Percentiles rank a stretch among this genome's conserved stretches.
phyloP scores from a whole-genome alignment of 768 basidiomycete species.

The Suillus paluster region DNA sequence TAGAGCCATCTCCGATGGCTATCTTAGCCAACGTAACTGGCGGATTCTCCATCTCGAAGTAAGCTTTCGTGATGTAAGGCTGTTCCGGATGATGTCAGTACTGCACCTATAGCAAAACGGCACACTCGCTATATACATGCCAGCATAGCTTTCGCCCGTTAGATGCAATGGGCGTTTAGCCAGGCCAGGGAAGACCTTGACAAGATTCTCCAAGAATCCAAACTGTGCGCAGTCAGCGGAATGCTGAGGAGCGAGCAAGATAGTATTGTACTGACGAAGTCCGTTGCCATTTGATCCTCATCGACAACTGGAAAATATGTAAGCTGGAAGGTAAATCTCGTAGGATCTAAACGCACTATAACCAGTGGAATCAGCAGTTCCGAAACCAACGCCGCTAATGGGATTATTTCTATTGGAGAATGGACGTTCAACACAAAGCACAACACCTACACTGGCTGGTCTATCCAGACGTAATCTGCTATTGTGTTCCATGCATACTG shows the following conservation, averaged over 20 bases:
- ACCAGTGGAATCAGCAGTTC: conserved; percentile 64
- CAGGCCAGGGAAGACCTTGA: conserved; percentile 75
- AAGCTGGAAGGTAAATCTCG: neutral
- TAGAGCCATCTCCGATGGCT: conserved; percentile 71
- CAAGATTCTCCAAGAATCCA: conserved; percentile 71
- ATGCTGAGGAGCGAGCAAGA: conserved; percentile 8
- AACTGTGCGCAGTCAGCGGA: conserved; percentile 45
- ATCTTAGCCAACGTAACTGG: conserved; percentile 72
- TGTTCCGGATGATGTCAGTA: conserved; percentile 25
- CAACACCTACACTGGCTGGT: conserved; percentile 62
- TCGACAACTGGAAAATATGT: conserved; percentile 45
- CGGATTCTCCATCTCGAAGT: conserved; percentile 63
- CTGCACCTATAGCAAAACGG: neutral
- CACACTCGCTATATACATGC: conserved; percentile 63
- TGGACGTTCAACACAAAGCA: neutral
- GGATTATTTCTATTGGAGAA: conserved; percentile 11
- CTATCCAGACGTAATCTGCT: conserved; percentile 74
- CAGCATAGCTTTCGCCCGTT: conserved; percentile 78
- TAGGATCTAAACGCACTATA: conserved; percentile 49
- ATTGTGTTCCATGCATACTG: conserved; percentile 60
- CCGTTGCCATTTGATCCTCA: conserved; percentile 67
- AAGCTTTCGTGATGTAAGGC: conserved; percentile 79
- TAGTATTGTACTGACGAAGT: conserved; percentile 42
- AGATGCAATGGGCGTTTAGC: conserved; percentile 68
- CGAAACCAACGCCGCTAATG: conserved; percentile 60